Evolutionary conservation across 1,284 basidiomycete genomes (phyloP), one percentile per base, ranked within the genome.

Genomic region (Sanguinoderma infundibulare): DNA sequence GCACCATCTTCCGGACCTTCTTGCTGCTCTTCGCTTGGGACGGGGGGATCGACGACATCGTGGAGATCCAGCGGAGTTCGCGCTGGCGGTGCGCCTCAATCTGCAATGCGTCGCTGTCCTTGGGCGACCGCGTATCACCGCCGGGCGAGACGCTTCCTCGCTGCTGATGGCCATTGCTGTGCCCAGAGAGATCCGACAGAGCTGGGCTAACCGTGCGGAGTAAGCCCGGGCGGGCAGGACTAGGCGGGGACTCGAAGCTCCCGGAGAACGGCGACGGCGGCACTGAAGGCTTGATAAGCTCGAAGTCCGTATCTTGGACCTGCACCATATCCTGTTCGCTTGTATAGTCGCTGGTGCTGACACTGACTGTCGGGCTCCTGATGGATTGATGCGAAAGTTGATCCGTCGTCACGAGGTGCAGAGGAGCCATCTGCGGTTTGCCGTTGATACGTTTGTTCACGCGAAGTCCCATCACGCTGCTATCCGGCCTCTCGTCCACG

Each of bases 1-100:
- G 76, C 15, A 96, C 75, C 32, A 98, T 77, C 70, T 91, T 92
- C 65, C 87, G 84, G 15, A 96, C 84, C 74, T 96, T 97, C 77
- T 95, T 95, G 72, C 82, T 92, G 79, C 93, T 94, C 46, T 85
- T 81, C 4, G 90, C 83, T 61, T 89, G 86, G 2, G 86, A 74
- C 0, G 92, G 78, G 1, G 90, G 79, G 1, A 87, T 83, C 0
- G 86, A 77, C 0, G 83, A 77, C 70, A 96, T 85, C 34, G 90
- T 75, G 0, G 83, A 74, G 70, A 93, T 83, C 95, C 93, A 95
- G 68, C 87, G 89, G 44, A 83, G 75, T 70, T 94, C 89, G 39
- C 90, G 83, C 57, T 89, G 85, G 1, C 90, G 82, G 73, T 94
- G 90, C 0, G 90, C 90, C 57, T 91, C 88, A 15, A 78, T 51